These are phyloP conservation scores for Penicillium tannophilum DNA, from an alignment of 495 filamentous ascomycete genomes.

Conservation along the genomic window DNA sequence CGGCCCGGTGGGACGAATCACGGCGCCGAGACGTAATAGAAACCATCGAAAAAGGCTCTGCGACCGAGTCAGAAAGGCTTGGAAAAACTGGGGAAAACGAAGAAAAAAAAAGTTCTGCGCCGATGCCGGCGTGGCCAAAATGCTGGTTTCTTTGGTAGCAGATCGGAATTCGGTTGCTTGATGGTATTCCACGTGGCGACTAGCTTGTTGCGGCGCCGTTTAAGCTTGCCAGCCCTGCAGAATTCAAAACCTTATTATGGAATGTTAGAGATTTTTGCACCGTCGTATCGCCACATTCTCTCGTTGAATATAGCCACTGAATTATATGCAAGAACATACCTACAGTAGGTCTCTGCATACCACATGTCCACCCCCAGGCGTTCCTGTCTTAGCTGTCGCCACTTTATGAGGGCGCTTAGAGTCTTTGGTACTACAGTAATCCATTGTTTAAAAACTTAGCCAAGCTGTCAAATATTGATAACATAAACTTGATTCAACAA, in stretches of 20 bases:
- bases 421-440: too few relatives aligned
- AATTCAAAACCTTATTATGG: not conserved
- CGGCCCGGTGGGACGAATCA: conserved; percentile 22
- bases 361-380: not conserved
- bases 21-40: conserved; percentile 21
- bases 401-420: too few relatives aligned
- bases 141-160: not conserved
- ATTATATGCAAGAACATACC: too few relatives aligned
- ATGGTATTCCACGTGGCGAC: not conserved
- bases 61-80: conserved; percentile 5
- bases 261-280: not conserved
- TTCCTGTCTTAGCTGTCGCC: too few relatives aligned
- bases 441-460: too few relatives aligned
- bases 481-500: too few relatives aligned
- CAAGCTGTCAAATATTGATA: too few relatives aligned
- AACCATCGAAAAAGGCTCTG: conserved; percentile 11
- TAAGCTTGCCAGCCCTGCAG: not conserved
- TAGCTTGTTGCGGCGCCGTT: not conserved
- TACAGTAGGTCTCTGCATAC: too few relatives aligned
- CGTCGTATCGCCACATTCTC: not conserved
- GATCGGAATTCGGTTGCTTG: not conserved
- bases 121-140: conserved; percentile 22
- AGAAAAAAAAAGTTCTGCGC: conserved; percentile 18
- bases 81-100: conserved; percentile 23
- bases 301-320: not conserved